Base-by-base conservation (phyloP, 106 monocot species). In the Allium cepa region DNA sequence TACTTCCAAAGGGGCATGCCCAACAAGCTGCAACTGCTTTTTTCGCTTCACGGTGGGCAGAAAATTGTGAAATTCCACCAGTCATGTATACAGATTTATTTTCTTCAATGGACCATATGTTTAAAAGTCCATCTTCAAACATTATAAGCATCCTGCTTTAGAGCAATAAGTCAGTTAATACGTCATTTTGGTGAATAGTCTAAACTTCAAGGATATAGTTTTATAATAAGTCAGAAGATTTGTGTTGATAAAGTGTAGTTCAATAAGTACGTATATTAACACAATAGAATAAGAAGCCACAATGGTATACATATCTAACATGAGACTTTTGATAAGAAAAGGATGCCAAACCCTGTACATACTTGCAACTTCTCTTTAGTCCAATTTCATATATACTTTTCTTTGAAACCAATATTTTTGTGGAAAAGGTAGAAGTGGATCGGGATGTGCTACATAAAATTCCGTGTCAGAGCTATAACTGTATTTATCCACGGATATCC, bases 101-200 rank as follows among this genome's bases (percentile, higher is more conserved):
- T 70, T 87, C 81, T 59, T 85, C 76, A 75, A 94, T 71, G 53
- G 72, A 87, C 94, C 94, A 94, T 74, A 90, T 80, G 49, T 57
- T 72, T 47, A 94, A 66, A 69, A 79, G 64, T 26, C 90, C 94
- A 81, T 90, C 80, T 79, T 63, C 61, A 77, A 90, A 94, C 16
- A 87, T 62, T 72, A 94, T 85, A 68, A 94, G 74, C 67, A 87
- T 63, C 84, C 94, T 94, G 79, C 22, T 63, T 62, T 26, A 14
- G 4, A 59, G 56, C 63, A 17, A 26, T 75, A 48, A 48, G 57
- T 56, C 7, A 6, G 53, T 55, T 10, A 61, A 28, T 36, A 36
- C 36, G 36, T 36, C 36, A 13, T 27, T 26, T 9, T 53, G 7
- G 1, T 55, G 17, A 2, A 68, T 17, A 68, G n/a, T 49, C 10